Conservation (phyloP, 129 eudicot species). For the Gnaphalium uliginosum region DNA sequence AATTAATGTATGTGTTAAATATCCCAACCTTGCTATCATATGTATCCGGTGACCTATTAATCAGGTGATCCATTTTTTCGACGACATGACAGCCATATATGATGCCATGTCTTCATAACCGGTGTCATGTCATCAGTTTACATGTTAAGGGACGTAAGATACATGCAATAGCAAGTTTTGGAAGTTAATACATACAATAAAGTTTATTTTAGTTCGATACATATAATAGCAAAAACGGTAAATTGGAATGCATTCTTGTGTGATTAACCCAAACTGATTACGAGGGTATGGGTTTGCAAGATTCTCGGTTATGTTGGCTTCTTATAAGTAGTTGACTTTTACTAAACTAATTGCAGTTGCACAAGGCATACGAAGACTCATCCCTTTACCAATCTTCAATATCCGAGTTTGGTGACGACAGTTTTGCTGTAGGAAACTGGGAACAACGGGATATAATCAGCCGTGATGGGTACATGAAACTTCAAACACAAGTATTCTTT, state of each 20-base stretch:
- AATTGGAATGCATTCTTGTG: neutral
- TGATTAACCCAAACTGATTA: neutral
- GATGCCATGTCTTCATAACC: no score
- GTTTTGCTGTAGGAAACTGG: constrained; percentile 80
- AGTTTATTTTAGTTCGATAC: no score
- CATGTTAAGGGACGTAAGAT: no score
- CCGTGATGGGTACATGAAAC: constrained; percentile 32
- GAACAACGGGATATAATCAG: constrained; percentile 44
- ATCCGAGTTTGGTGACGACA: constrained; percentile 89
- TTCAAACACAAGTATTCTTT: constrained; percentile 26
- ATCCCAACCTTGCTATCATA: no score
- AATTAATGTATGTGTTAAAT: no score
- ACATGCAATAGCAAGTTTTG: no score
- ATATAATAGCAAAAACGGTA: no score
- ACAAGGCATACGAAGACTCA: constrained; percentile 63
- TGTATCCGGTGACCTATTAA: no score
- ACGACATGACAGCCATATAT: no score
- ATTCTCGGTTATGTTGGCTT: neutral
- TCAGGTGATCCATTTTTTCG: no score
- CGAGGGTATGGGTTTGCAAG: constrained; percentile 1
- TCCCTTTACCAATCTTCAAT: constrained; percentile 48
- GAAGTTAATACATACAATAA: no score
- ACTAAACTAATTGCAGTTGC: constrained; percentile 46
- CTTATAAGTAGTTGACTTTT: neutral
- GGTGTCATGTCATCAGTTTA: no score